phyloP scores from a whole-genome alignment of 192 early-diverging fungal genomes.

The Coemansia sp. region DNA sequence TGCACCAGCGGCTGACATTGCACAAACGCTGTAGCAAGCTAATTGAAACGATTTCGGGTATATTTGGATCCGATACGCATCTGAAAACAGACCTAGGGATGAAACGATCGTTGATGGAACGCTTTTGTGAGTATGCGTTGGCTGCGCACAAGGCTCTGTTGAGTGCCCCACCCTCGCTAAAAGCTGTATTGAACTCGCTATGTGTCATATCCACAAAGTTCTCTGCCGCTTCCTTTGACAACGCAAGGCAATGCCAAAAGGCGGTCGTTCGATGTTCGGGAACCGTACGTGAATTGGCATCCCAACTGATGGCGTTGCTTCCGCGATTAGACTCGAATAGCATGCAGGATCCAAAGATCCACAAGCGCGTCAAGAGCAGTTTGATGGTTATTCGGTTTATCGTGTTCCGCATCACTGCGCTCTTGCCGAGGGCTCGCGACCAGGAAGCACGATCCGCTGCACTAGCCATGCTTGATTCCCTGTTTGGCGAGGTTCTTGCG shows the following conservation, averaged over 20 bases:
- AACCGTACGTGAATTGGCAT: constrained; percentile 11
- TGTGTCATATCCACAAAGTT: constrained; percentile 23
- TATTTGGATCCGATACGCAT: constrained; percentile 26
- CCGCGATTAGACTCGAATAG: not conserved
- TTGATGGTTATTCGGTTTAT: constrained; percentile 40
- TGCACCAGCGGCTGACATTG: not conserved
- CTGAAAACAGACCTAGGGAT: constrained; percentile 18
- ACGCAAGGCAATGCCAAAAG: constrained; percentile 11
- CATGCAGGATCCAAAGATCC: constrained; percentile 13
- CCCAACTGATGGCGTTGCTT: constrained; percentile 12
- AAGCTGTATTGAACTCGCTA: constrained; percentile 26
- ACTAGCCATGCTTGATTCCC: constrained; percentile 23
- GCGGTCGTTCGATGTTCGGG: constrained; percentile 27
- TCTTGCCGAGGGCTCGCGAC: constrained; percentile 11
- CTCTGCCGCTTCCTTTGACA: constrained; percentile 21
- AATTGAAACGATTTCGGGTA: constrained; percentile 17
- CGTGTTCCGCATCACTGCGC: constrained; percentile 40
- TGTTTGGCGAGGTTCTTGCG: constrained; percentile 26
- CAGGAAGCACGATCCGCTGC: not conserved
- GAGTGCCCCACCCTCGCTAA: constrained; percentile 32
- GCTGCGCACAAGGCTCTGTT: constrained; percentile 21
- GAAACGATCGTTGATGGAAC: constrained; percentile 27
- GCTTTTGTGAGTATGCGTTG: constrained; percentile 18
- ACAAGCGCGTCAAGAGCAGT: constrained; percentile 18
- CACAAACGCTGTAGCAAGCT: constrained; percentile 12